A percentile compares a stretch with the other conserved stretches of the same genome.
Evolutionary conservation across 2,329 filamentous ascomycete genomes (phyloP).

Genomic region (Domatiomyces globalis): DNA sequence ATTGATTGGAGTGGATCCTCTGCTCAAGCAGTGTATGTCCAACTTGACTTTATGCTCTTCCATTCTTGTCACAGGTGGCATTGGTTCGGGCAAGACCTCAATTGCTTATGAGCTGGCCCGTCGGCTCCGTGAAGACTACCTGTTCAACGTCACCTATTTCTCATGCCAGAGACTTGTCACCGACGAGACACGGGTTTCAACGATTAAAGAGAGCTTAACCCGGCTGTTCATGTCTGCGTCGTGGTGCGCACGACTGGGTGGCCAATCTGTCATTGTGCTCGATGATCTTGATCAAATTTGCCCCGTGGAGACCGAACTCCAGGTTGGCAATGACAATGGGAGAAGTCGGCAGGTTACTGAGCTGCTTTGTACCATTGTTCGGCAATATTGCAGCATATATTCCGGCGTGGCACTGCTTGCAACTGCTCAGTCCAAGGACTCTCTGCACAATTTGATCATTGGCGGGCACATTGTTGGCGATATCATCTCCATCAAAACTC

Average conservation of each 20-base stretch:
- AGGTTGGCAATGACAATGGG: slow-evolving; percentile 74
- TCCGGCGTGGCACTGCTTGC: slow-evolving; percentile 75
- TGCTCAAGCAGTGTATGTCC: slow-evolving; percentile 57
- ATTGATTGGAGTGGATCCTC: slow-evolving; percentile 70
- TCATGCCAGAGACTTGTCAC: slow-evolving; percentile 76
- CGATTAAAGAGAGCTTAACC: slow-evolving; percentile 76
- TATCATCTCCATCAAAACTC: slow-evolving; percentile 76
- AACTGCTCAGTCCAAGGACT: slow-evolving; percentile 85
- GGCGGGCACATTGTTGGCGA: slow-evolving; percentile 87
- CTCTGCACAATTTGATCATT: slow-evolving; percentile 76
- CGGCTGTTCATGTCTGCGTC: slow-evolving; percentile 76
- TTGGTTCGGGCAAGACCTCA: slow-evolving; percentile 80
- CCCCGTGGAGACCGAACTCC: slow-evolving; percentile 83
- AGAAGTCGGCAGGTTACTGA: slow-evolving; percentile 87
- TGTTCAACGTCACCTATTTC: slow-evolving; percentile 77
- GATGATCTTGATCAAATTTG: slow-evolving; percentile 91
- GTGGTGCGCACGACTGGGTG: slow-evolving; percentile 80
- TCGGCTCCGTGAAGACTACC: slow-evolving; percentile 52
- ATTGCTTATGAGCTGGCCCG: slow-evolving; percentile 64
- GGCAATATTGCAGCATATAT: slow-evolving; percentile 67
- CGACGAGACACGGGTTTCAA: slow-evolving; percentile 77
- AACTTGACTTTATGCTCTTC: slow-evolving; percentile 78
- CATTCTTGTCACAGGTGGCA: slow-evolving; percentile 71
- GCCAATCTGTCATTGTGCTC: slow-evolving; percentile 68
- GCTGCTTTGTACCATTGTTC: slow-evolving; percentile 65